Evolutionary conservation across 805 yeast species (phyloP).

Genomic region (Yarrowia porcina): DNA sequence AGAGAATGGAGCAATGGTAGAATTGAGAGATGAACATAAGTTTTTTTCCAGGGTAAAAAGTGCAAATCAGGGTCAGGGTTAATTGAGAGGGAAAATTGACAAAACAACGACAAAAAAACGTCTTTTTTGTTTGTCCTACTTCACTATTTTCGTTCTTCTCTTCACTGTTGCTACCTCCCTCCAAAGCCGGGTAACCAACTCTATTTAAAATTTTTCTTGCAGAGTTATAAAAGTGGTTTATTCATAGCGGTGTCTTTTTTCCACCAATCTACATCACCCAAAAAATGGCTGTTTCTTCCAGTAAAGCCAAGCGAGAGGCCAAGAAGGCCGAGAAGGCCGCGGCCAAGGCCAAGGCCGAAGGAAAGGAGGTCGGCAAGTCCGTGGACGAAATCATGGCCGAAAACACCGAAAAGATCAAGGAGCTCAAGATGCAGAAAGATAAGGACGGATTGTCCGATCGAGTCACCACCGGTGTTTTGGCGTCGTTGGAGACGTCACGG

Average conservation of each 20-base stretch:
- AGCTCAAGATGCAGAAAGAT: slow-evolving; percentile 89
- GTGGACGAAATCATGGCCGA: slow-evolving; percentile 42
- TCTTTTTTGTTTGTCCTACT: no score
- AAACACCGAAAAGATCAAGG: slow-evolving; percentile 71
- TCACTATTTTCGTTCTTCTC: not conserved
- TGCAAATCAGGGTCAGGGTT: no score
- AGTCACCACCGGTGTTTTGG: slow-evolving; percentile 96
- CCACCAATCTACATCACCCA: not conserved
- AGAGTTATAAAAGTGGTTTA: not conserved
- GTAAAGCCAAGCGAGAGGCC: slow-evolving; percentile 95
- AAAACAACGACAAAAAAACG: no score
- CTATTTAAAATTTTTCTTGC: not conserved
- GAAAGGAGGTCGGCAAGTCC: slow-evolving; percentile 48
- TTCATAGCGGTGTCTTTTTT: not conserved
- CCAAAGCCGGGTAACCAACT: not conserved
- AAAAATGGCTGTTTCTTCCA: slow-evolving; percentile 1
- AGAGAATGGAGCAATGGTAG: no score
- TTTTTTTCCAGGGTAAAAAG: no score
- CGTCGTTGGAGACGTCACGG: slow-evolving; percentile 82
- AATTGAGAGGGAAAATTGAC: no score
- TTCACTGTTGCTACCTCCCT: not conserved
- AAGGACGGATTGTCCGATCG: slow-evolving; percentile 93
- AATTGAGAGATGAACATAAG: no score
- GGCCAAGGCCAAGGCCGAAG: slow-evolving; percentile 54
- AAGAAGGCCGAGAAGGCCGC: slow-evolving; percentile 84